These are phyloP conservation scores for Eimeria praecox DNA, from an alignment of 169 alveolate species.

Conservation along the genomic window DNA sequence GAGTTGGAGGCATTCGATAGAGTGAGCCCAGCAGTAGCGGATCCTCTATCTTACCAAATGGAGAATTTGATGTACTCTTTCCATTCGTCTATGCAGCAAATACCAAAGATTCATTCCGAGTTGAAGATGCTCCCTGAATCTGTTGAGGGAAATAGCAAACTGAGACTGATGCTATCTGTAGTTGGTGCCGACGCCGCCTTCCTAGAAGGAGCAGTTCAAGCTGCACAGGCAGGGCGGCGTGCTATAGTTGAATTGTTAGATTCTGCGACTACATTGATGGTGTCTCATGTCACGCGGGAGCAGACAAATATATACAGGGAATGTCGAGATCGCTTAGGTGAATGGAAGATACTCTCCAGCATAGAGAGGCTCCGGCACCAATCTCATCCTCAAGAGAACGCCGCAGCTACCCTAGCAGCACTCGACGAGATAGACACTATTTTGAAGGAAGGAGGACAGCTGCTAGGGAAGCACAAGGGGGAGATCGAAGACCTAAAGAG, in stretches of 20 bases:
- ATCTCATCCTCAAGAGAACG: neutral
- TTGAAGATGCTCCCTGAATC: neutral
- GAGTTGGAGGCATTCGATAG: neutral
- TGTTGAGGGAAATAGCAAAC: neutral
- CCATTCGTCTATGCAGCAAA: neutral
- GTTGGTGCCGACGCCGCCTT: neutral
- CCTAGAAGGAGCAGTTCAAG: neutral
- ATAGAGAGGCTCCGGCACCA: neutral
- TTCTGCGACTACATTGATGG: neutral
- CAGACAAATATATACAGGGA: neutral
- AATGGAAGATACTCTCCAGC: neutral
- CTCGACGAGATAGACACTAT: neutral
- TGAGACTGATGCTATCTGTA: neutral
- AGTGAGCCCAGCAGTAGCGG: neutral
- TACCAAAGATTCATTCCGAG: neutral
- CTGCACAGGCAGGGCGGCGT: neutral
- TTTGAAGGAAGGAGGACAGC: neutral
- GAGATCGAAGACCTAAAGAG: neutral
- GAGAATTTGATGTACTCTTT: neutral
- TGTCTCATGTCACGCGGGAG: neutral
- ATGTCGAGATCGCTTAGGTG: slow-evolving; percentile 13
- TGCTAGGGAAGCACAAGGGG: neutral
- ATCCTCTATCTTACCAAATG: neutral
- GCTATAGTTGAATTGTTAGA: neutral
- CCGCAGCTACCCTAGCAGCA: neutral